Evolutionary conservation across 371 early-diverging fungal species (phyloP).

Genomic region (Mortierella sp.): DNA sequence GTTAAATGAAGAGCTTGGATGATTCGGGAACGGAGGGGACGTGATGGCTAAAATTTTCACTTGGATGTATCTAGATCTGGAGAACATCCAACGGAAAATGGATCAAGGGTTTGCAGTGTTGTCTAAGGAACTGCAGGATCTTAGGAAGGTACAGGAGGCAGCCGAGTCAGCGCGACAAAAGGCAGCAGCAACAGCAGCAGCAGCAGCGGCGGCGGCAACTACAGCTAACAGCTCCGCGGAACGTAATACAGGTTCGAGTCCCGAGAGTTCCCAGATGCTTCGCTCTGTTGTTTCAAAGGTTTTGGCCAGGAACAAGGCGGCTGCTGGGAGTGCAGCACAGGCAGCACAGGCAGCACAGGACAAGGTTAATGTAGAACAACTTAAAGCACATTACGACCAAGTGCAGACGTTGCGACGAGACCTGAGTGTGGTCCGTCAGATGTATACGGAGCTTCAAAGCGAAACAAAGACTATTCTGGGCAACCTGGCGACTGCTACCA

Average conservation of each 20-base stretch:
- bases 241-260: not conserved
- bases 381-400: conserved; percentile 56
- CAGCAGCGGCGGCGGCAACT: conserved; percentile 13
- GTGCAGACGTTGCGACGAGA: conserved; percentile 63
- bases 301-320: conserved; percentile 26
- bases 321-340: too few species aligned
- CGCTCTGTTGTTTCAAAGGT: conserved; percentile 47
- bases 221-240: conserved; percentile 10
- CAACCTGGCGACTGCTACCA: conserved; percentile 59
- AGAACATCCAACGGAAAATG: conserved; percentile 53
- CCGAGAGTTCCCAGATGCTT: conserved; percentile 26
- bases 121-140: conserved; percentile 54
- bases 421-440: conserved; percentile 70
- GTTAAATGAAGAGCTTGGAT: too few species aligned
- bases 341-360: not conserved
- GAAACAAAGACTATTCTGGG: conserved; percentile 57
- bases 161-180: conserved; percentile 41
- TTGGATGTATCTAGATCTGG: conserved; percentile 52
- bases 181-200: conserved; percentile 1
- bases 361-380: conserved; percentile 50
- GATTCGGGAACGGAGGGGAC: too few species aligned
- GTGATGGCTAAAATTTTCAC: too few species aligned
- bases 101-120: conserved; percentile 56
- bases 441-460: conserved; percentile 63
- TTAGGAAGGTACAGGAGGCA: conserved; percentile 50